Evolutionary conservation across 306 rosid species (phyloP).

Genomic region (Boehmeria nivea): DNA sequence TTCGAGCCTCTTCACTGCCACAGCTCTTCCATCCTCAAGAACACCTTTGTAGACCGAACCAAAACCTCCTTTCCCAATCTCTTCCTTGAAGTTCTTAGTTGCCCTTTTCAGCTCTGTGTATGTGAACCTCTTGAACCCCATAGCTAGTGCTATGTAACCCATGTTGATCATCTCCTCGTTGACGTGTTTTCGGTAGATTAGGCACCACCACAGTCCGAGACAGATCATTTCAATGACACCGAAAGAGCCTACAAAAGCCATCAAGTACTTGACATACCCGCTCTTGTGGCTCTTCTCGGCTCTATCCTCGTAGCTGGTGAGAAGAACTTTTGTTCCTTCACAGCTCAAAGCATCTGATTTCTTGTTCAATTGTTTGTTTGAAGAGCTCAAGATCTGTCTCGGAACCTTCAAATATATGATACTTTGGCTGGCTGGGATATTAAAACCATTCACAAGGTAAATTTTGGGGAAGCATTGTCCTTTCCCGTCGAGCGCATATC

Average conservation of each 20-base stretch:
- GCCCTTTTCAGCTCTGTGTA: constrained; percentile 27
- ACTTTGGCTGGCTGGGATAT: constrained; percentile 3
- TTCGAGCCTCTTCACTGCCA: constrained; percentile 41
- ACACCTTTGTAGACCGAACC: constrained; percentile 35
- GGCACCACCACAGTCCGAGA: constrained; percentile 34
- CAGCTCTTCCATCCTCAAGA: constrained; percentile 28
- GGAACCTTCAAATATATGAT: constrained; percentile 19
- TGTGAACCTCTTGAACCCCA: constrained; percentile 28
- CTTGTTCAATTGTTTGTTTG: background rate
- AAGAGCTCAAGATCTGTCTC: constrained; percentile 3
- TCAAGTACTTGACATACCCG: constrained; percentile 13
- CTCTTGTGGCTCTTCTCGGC: constrained; percentile 2
- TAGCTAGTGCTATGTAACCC: constrained; percentile 29
- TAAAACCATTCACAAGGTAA: constrained; percentile 18
- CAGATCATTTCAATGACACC: constrained; percentile 19
- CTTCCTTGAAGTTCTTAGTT: constrained; percentile 30
- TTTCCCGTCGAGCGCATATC: constrained; percentile 23
- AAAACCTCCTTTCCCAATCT: constrained; percentile 33
- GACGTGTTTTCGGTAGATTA: constrained; percentile 12
- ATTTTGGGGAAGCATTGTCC: constrained; percentile 32
- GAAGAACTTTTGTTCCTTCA: constrained; percentile 5
- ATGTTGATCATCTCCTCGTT: constrained; percentile 23
- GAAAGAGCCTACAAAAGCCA: constrained; percentile 23
- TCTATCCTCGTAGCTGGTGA: background rate
- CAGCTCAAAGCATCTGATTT: constrained; percentile 16